Evolutionary conservation across 352 stramenopile species (phyloP).

Genomic region (Phytophthora pluvialis): DNA sequence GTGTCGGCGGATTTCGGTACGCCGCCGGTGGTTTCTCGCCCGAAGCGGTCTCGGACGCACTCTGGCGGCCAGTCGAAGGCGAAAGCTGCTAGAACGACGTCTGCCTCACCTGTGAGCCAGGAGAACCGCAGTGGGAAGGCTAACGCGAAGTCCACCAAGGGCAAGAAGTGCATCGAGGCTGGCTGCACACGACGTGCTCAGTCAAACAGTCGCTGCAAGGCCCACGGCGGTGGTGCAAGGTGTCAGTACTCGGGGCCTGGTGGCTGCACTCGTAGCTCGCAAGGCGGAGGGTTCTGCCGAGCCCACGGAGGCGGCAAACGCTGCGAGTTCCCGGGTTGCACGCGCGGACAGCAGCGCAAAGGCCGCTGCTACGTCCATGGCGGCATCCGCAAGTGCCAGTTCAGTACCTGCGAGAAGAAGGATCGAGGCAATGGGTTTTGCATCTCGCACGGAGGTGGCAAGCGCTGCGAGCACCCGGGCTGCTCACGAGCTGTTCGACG

Average conservation of each 20-base stretch:
- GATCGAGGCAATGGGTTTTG: conserved; percentile 84
- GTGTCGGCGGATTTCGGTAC: conserved; percentile 38
- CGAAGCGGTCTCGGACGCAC: conserved; percentile 26
- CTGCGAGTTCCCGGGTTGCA: conserved; percentile 76
- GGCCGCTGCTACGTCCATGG: conserved; percentile 86
- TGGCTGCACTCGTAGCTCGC: conserved; percentile 74
- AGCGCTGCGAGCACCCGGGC: conserved; percentile 56
- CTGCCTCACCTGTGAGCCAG: conserved; percentile 20
- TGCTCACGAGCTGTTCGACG: conserved; percentile 64
- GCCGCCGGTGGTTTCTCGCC: conserved; percentile 4
- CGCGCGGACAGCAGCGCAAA: conserved; percentile 81
- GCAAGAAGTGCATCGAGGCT: conserved; percentile 77
- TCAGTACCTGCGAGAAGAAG: conserved; percentile 82
- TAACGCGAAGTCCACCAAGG: conserved; percentile 47
- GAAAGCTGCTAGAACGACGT: conserved; percentile 24
- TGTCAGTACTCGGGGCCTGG: conserved; percentile 68
- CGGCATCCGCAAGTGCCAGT: conserved; percentile 84
- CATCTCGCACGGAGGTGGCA: conserved; percentile 76
- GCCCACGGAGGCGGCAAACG: conserved; percentile 84
- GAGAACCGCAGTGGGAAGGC: conserved; percentile 27
- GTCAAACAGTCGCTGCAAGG: conserved; percentile 87
- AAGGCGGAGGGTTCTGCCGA: conserved; percentile 81
- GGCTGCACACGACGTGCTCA: conserved; percentile 71
- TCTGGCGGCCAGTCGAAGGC: conserved; percentile 1
- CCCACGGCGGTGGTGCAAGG: conserved; percentile 71